phyloP scores from a whole-genome alignment of 148 eudicot genomes.

The Suaeda aralocaspica region DNA sequence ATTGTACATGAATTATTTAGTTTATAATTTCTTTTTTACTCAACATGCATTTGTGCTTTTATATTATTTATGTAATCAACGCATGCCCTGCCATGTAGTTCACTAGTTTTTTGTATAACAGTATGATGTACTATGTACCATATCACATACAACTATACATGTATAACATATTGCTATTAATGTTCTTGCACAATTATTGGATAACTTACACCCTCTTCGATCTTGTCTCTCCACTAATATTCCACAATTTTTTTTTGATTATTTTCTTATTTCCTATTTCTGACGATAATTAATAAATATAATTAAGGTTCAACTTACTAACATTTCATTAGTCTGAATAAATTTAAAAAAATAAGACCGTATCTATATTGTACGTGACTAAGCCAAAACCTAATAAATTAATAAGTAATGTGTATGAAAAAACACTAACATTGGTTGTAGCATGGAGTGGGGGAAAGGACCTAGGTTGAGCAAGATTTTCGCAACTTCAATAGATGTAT shows the following conservation, averaged over 20 bases:
- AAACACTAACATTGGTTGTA: background rate
- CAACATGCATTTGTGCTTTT: too few relatives aligned
- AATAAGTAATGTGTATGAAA: background rate
- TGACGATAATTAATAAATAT: too few relatives aligned
- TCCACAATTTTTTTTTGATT: background rate
- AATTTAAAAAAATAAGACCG: too few relatives aligned
- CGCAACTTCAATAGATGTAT: too few relatives aligned
- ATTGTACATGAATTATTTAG: too few relatives aligned
- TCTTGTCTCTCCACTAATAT: background rate
- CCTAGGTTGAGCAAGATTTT: background rate
- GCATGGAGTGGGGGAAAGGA: background rate
- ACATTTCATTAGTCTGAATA: too few relatives aligned
- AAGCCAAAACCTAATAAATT: background rate
- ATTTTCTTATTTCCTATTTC: too few relatives aligned
- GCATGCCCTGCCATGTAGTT: conserved; percentile 7
- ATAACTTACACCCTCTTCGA: background rate
- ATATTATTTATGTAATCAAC: background rate
- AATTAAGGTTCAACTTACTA: too few relatives aligned
- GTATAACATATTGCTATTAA: background rate
- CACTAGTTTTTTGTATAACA: too few relatives aligned
- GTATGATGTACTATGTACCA: background rate
- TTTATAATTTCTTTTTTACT: too few relatives aligned
- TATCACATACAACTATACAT: background rate
- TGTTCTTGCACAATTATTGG: background rate
- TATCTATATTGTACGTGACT: background rate